phyloP scores from a whole-genome alignment of 2,329 filamentous ascomycete species.

The Mycogone perniciosa region DNA sequence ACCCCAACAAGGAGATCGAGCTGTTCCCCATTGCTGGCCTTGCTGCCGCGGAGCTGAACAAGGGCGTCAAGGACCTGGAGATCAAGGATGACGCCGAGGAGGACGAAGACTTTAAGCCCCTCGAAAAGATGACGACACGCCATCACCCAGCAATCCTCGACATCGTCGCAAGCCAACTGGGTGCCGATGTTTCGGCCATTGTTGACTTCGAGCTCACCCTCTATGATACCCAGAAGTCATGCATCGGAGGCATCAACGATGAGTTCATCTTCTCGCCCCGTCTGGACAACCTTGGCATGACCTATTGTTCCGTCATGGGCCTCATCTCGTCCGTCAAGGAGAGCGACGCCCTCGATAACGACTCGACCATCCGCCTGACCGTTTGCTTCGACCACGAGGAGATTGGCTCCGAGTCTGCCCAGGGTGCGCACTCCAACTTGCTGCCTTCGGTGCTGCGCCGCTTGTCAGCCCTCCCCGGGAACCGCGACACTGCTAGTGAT shows the following conservation, averaged over 20 bases:
- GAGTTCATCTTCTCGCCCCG: constrained; percentile 96
- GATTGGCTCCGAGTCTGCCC: constrained; percentile 85
- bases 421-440: constrained; percentile 89
- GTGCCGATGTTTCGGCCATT: constrained; percentile 62
- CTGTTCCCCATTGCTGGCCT: constrained; percentile 89
- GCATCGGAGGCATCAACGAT: constrained; percentile 81
- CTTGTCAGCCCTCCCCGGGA: constrained; percentile 69
- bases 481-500: constrained; percentile 60
- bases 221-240: constrained; percentile 89
- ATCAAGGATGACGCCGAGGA: constrained; percentile 27
- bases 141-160: constrained; percentile 87
- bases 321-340: constrained; percentile 71
- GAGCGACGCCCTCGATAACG: constrained; percentile 60
- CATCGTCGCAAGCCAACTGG: constrained; percentile 74
- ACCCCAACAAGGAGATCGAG: constrained; percentile 96
- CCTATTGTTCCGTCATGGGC: constrained; percentile 82
- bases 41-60: constrained; percentile 80
- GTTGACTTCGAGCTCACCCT: constrained; percentile 95
- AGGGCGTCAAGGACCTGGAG: constrained; percentile 50
- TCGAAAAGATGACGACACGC: constrained; percentile 70
- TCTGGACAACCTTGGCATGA: constrained; percentile 94
- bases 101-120: constrained; percentile 60
- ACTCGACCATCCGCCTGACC: constrained; percentile 80
- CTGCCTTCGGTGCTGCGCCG: constrained; percentile 82
- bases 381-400: constrained; percentile 98